Evolutionary conservation across 2,329 filamentous ascomycete species (phyloP), one percentile per base, ranked within the genome.

Genomic region (Beauveria bassiana): DNA sequence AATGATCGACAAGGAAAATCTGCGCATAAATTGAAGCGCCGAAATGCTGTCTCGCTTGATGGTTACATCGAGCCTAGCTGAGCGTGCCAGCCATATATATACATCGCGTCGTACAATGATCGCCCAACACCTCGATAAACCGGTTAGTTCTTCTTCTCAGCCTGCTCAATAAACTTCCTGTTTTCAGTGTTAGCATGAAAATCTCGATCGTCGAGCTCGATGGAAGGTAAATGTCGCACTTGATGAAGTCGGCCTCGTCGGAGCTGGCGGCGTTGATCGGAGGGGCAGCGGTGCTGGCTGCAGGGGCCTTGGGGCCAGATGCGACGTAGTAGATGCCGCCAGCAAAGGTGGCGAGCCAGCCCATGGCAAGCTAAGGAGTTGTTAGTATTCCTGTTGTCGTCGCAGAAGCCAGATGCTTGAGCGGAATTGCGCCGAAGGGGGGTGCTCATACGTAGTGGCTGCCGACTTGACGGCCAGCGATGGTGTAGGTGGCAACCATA

Each of bases 241-340:
- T 84, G 78, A 86, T 85, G 75, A 86, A 86, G 72, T 85, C 81
- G 73, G 80, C 82, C 77, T 86, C 83, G 71, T 85, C 83, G 69
- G 82, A 78, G 75, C 78, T 84, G 58, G 81, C 79, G 63, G 83
- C 83, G 73, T 86, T 85, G 78, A 86, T 83, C 56, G 83, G 83
- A 65, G 83, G 83, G 55, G 79, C 72, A 63, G 78, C 76, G 52
- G 71, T 68, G 65, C 79, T 77, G 49, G 77, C 73, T 54, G 72
- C 67, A 31, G 59, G 50, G 66, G 74, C 74, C 66, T 77, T 78
- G 71, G 77, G 72, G 64, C 82, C 79, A 54, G 75, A 72, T 61
- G 75, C 63, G 59, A 75, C 74, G 45, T 76, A 68, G 71, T 79
- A 80, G 70, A 70, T 69, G 64, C 79, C 81, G 67, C 77, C 77